These are phyloP conservation scores for Pascua guehoae DNA, from an alignment of 1,284 basidiomycete genomes.

Conservation along the genomic window DNA sequence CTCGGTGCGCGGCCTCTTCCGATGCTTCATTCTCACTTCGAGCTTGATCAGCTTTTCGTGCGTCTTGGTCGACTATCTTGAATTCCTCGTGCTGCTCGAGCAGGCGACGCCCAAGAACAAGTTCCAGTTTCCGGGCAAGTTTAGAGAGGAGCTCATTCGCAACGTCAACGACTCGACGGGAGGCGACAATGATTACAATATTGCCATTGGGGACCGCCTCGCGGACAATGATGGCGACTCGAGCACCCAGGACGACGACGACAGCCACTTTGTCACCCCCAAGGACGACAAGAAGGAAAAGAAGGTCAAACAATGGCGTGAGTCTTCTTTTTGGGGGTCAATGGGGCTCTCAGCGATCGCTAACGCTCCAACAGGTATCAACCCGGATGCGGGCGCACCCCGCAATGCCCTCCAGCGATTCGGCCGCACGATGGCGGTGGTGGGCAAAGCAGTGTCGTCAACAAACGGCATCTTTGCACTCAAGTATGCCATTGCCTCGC, in stretches of 20 bases:
- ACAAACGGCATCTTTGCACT: constrained; percentile 54
- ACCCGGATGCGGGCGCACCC: constrained; percentile 45
- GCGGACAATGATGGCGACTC: background rate
- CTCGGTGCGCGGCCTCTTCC: constrained; percentile 47
- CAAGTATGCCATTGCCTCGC: constrained; percentile 57
- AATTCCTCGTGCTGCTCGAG: constrained; percentile 43
- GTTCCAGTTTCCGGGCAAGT: constrained; percentile 50
- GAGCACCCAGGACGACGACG: background rate
- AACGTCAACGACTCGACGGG: constrained; percentile 28
- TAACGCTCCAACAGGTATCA: background rate
- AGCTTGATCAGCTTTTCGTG: constrained; percentile 44
- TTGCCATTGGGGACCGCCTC: background rate
- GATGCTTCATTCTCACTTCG: constrained; percentile 50
- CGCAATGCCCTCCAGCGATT: constrained; percentile 36
- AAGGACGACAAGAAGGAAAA: constrained; percentile 1
- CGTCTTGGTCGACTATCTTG: constrained; percentile 39
- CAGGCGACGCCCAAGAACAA: constrained; percentile 40
- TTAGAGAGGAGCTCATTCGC: constrained; percentile 46
- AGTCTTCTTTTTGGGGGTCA: background rate
- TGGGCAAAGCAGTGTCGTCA: constrained; percentile 28
- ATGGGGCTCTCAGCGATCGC: background rate
- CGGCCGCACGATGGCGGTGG: constrained; percentile 20
- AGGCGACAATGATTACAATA: background rate
- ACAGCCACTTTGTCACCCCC: background rate
- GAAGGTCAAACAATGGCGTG: background rate